Evolutionary conservation across 352 stramenopile species (phyloP), one percentile per base, ranked within the genome.

Genomic region (Phytophthora boehmeriae): DNA sequence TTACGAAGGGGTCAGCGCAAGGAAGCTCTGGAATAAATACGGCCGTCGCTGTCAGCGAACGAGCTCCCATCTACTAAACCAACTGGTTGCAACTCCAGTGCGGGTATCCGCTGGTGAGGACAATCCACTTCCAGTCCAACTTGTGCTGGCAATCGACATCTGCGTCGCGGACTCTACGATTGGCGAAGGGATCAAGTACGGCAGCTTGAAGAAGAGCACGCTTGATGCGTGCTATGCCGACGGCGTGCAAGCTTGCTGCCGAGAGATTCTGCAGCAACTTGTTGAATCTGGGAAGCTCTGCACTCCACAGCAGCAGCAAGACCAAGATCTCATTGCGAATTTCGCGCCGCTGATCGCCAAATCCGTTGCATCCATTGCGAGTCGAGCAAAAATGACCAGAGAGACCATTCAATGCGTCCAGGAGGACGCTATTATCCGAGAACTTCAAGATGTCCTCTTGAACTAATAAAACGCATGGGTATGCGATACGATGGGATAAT

Each of bases 121-220:
- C 9, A 22, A 2, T 22, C 34, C 49, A 28, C 50, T 42, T 5
- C 22, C 61, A 25, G 27, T 41, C 61, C 63, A 62, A 5, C 68
- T 92, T 14, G 63, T 90, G 9, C 47, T 90, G 6, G 80, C 80
- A 36, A 52, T 92, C 22, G 83, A 92, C 41, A 52, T 92, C 17
- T 88, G 80, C 43, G 44, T 63, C 2, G 28, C 25, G 44, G 51
- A 36, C 14, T 27, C 32, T 45, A 13, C 4, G 34, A 43, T 30
- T 1, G 20, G 8, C 13, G 63, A 6, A 4, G 51, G 66, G 2
- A 55, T 88, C n/a, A 88, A 81, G 46, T 89, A 87, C 35, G 56
- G 59, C 3, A 77, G 46, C 8, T 58, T 92, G 23, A 78, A 75
- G 59, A 92, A 92, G 57, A 86, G 63, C 23, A 63, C 63, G 8